Percentiles rank a stretch among this genome's conserved stretches.
Evolutionary conservation across 306 rosid genomes (phyloP).

Genomic region (Hippophae rhamnoides): DNA sequence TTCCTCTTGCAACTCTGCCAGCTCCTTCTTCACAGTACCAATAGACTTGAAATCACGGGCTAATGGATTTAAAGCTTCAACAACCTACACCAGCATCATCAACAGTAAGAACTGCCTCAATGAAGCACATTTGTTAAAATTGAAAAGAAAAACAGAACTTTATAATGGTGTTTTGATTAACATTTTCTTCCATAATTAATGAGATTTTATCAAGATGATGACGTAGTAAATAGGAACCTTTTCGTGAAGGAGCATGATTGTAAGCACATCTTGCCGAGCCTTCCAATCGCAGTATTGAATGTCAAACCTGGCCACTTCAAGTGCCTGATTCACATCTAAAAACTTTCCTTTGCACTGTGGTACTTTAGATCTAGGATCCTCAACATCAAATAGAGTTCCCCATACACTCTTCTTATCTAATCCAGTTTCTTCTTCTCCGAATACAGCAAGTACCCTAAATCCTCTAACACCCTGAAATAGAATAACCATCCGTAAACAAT

Average conservation of each 20-base stretch:
- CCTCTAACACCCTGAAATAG: slow-evolving; percentile 63
- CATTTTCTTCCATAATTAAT: not conserved
- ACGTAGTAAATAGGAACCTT: slow-evolving; percentile 38
- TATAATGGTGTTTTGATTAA: not conserved
- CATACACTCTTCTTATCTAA: slow-evolving; percentile 61
- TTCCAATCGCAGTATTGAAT: slow-evolving; percentile 95
- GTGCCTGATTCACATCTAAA: slow-evolving; percentile 66
- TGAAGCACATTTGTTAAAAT: not conserved
- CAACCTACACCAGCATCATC: slow-evolving; percentile 32
- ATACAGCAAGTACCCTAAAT: slow-evolving; percentile 69
- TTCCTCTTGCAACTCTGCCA: slow-evolving; percentile 83
- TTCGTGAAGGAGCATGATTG: slow-evolving; percentile 94
- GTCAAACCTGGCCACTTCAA: slow-evolving; percentile 81
- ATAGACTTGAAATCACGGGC: slow-evolving; percentile 89
- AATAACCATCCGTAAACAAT: slow-evolving; percentile 12
- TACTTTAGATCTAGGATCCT: slow-evolving; percentile 80
- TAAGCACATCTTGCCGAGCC: slow-evolving; percentile 90
- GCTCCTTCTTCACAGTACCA: slow-evolving; percentile 85
- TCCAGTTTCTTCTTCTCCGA: slow-evolving; percentile 48
- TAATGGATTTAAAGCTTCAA: slow-evolving; percentile 75
- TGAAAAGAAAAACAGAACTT: not conserved
- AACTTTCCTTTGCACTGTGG: slow-evolving; percentile 67
- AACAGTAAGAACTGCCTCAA: slow-evolving; percentile 1
- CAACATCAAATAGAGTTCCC: slow-evolving; percentile 86
- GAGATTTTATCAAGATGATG: not conserved